Evolutionary conservation across 305 asterid genomes (phyloP).

Genomic region (Caryopteris hybrid): DNA sequence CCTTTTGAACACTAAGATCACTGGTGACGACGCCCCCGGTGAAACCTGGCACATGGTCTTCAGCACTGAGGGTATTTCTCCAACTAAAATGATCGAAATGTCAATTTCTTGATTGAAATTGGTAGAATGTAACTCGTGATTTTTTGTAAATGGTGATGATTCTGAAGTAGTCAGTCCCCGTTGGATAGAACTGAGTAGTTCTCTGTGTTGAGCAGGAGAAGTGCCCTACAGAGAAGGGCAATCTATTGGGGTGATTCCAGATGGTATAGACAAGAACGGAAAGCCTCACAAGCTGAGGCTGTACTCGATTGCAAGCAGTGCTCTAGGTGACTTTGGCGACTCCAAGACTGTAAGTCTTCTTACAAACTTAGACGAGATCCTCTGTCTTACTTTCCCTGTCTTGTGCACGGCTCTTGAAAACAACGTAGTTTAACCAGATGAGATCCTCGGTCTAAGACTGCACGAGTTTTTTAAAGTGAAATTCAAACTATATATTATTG

Average conservation of each 20-base stretch:
- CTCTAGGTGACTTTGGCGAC: constrained; percentile 93
- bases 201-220: constrained; percentile 53
- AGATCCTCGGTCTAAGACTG: too few relatives aligned
- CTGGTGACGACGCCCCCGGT: constrained; percentile 97
- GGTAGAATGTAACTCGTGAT: background rate
- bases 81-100: background rate
- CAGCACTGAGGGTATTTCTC: constrained; percentile 75
- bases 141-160: background rate
- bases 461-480: too few relatives aligned
- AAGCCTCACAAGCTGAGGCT: constrained; percentile 92
- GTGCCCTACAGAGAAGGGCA: constrained; percentile 96
- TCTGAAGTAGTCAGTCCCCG: background rate
- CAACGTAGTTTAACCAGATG: too few relatives aligned
- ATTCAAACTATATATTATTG: constrained; percentile 1
- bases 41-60: constrained; percentile 99
- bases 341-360: constrained; percentile 73
- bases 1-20: constrained; percentile 96
- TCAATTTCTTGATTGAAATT: background rate
- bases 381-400: too few relatives aligned
- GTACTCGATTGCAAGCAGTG: constrained; percentile 97
- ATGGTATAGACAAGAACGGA: constrained; percentile 85
- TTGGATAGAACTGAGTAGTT: background rate
- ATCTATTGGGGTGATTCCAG: constrained; percentile 84
- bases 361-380: background rate
- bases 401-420: too few relatives aligned